Evolutionary conservation across 768 basidiomycete species (phyloP), one percentile per base, ranked within the genome.

Genomic region (Hemileccinum rubropunctum): DNA sequence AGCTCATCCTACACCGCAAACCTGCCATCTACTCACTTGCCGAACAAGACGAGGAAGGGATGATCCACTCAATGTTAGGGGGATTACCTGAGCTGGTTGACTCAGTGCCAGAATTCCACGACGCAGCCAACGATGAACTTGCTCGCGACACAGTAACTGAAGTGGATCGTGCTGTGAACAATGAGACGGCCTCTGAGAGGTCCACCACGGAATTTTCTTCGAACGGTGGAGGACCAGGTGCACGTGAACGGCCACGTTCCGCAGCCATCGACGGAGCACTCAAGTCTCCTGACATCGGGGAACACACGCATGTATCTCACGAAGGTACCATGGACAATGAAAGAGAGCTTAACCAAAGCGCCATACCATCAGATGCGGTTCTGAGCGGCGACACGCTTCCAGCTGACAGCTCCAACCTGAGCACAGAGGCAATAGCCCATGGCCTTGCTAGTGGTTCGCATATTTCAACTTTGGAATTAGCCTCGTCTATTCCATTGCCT

Each of bases 1-100:
- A 95, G 93, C 74, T 94, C 36, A 76, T 91, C 37, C 67, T 95
- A 10, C 71, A 79, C 6, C 80, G 90, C 50, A 91, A 88, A 64
- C 73, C 78, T 13, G 82, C 90, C 48, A 80, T 89, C 17, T 57
- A 76, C 46, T 63, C 69, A 23, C 69, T 95, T 17, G 76, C 83
- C 47, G 73, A 78, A 45, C 85, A 84, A 59, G 86, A 81, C 20
- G 88, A 90, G 55, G 88, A 88, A 3, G 86, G 89, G 21, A 90
- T 89, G 88, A 73, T 88, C 33, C 89, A 91, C 64, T 84, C 88
- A 3, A 58, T 90, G 10, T 72, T 91, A 15, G 84, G 79, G 39
- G 71, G 77, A n/a, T 62, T 89, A 21, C 85, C 86, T 0, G 71
- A 76, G n/a, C 64, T 88, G 6, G 45, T 62, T 39, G 60, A 66